Evolutionary conservation across 768 basidiomycete genomes (phyloP).

Genomic region (Mycena pura): DNA sequence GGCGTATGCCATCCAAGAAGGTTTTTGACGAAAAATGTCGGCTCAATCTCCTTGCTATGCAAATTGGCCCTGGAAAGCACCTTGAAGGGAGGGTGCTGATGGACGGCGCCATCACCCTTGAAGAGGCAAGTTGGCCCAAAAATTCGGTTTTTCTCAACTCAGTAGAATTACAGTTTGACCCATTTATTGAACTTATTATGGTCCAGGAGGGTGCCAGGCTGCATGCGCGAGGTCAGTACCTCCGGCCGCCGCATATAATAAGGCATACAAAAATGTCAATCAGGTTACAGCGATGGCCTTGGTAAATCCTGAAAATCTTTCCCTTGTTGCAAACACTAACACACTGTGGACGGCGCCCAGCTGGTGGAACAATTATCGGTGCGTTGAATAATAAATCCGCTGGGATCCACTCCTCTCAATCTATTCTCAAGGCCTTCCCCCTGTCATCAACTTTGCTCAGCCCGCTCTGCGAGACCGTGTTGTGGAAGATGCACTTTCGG

Average conservation of each 20-base stretch:
- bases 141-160: not conserved
- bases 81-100: constrained; percentile 80
- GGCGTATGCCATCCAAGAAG: constrained; percentile 66
- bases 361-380: constrained; percentile 70
- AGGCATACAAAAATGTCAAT: not conserved
- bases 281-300: constrained; percentile 79
- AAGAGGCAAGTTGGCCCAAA: constrained; percentile 56
- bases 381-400: not conserved
- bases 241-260: not conserved
- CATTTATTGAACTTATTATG: constrained; percentile 88
- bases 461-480: constrained; percentile 60
- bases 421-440: constrained; percentile 65
- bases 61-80: constrained; percentile 92
- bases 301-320: not conserved
- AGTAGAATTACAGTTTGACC: constrained; percentile 69
- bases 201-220: constrained; percentile 79
- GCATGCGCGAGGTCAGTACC: constrained; percentile 51
- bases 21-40: constrained; percentile 72
- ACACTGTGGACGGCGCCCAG: constrained; percentile 38
- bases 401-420: not conserved
- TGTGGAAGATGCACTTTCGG: constrained; percentile 69
- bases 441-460: constrained; percentile 82
- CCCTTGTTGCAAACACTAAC: not conserved
- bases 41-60: constrained; percentile 85
- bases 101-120: constrained; percentile 80